Percentiles rank a stretch among this genome's conserved stretches.
Evolutionary conservation across 371 early-diverging fungal species (phyloP).

Genomic region (Furculomyces boomerangus): DNA sequence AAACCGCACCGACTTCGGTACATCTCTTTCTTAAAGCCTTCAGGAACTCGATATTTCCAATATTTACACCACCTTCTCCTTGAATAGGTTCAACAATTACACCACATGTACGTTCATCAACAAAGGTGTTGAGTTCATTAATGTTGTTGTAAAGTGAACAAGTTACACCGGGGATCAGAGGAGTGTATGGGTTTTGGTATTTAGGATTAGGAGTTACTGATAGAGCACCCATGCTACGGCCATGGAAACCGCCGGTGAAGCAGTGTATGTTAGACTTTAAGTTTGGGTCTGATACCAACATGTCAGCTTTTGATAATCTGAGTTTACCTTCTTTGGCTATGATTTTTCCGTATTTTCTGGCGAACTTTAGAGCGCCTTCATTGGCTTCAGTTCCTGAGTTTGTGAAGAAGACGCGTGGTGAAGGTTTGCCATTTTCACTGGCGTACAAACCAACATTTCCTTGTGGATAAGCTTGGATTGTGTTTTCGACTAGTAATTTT

Average conservation of each 20-base stretch:
- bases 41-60: constrained; percentile 51
- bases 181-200: constrained; percentile 81
- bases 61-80: constrained; percentile 85
- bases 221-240: constrained; percentile 83
- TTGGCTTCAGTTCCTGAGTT: constrained; percentile 88
- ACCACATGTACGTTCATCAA: constrained; percentile 63
- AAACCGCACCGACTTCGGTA: constrained; percentile 56
- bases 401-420: constrained; percentile 57
- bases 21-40: constrained; percentile 53
- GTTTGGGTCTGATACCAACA: constrained; percentile 16
- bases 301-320: constrained; percentile 17
- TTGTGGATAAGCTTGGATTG: constrained; percentile 23
- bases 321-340: constrained; percentile 23
- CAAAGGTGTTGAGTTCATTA: constrained; percentile 28
- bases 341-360: constrained; percentile 67
- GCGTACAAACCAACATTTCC: constrained; percentile 19
- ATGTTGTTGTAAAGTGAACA: constrained; percentile 53
- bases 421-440: constrained; percentile 17
- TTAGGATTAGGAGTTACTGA: constrained; percentile 78
- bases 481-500: constrained; percentile 36
- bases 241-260: constrained; percentile 83
- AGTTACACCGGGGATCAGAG: constrained; percentile 71
- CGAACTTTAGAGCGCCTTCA: constrained; percentile 88
- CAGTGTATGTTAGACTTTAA: constrained; percentile 39
- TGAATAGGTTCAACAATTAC: constrained; percentile 93